Evolutionary conservation across 192 early-diverging fungal genomes (phyloP).

Genomic region (Coemansia sp.): DNA sequence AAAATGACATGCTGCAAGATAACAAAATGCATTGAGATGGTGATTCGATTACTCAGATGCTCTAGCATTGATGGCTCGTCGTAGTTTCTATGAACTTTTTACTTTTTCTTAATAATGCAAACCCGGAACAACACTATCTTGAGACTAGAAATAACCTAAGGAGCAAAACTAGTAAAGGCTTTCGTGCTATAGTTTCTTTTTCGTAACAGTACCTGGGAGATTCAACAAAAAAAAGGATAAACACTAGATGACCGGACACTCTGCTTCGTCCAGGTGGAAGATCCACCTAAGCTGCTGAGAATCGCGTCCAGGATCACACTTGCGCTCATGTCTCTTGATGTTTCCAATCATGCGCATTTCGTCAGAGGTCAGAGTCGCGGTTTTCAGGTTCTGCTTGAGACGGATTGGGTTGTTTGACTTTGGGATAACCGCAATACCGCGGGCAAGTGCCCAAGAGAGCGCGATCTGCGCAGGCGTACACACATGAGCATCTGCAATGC

Average conservation of each 20-base stretch:
- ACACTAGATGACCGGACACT: conserved; percentile 44
- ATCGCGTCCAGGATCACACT: conserved; percentile 32
- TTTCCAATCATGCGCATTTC: conserved; percentile 36
- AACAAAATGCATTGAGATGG: too few species aligned
- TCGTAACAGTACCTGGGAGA: background rate
- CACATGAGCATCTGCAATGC: conserved; percentile 69
- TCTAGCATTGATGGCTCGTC: too few species aligned
- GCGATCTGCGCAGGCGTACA: conserved; percentile 71
- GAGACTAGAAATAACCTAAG: too few species aligned
- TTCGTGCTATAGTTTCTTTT: background rate
- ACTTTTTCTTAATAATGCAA: too few species aligned
- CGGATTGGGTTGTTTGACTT: conserved; percentile 70
- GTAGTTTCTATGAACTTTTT: too few species aligned
- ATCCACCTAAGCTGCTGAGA: conserved; percentile 44
- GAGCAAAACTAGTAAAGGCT: background rate
- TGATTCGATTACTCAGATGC: too few species aligned
- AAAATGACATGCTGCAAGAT: too few species aligned
- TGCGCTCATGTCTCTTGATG: conserved; percentile 37
- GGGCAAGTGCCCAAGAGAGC: conserved; percentile 72
- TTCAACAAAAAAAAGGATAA: background rate
- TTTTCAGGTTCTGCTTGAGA: conserved; percentile 58
- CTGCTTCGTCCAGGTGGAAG: conserved; percentile 38
- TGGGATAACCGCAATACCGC: conserved; percentile 78
- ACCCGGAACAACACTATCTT: too few species aligned
- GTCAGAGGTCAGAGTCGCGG: conserved; percentile 28